A percentile compares a stretch with the other conserved stretches of the same genome.
Evolutionary conservation across 345 rosid genomes (phyloP).

Genomic region (Eucalyptus rudis): DNA sequence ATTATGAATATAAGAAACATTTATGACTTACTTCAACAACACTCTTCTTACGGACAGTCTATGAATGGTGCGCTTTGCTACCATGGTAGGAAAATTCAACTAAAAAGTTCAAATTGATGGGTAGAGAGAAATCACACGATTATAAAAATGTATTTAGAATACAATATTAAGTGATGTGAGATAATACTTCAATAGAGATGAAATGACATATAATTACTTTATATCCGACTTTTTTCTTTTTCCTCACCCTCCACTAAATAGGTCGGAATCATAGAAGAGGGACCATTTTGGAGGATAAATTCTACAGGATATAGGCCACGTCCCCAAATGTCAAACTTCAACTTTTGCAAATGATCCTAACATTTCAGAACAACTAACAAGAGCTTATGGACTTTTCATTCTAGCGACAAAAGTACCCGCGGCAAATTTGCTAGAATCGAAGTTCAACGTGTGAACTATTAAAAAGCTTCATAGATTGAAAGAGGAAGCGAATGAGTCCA

Average conservation of each 20-base stretch:
- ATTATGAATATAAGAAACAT: too few species aligned
- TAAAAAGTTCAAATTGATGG: too few species aligned
- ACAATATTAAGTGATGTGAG: too few species aligned
- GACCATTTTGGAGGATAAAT: neutral
- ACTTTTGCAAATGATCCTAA: neutral
- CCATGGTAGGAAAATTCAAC: too few species aligned
- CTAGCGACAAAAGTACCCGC: neutral
- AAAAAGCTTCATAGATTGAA: neutral
- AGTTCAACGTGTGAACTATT: neutral
- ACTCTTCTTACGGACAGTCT: accelerated
- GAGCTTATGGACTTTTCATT: neutral
- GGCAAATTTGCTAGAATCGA: neutral
- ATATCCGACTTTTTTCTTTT: neutral
- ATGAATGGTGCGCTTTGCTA: too few species aligned
- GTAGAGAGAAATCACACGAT: too few species aligned
- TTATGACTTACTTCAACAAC: too few species aligned
- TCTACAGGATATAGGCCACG: neutral
- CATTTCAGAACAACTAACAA: neutral
- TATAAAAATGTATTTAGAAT: too few species aligned
- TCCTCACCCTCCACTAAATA: neutral
- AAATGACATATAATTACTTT: neutral
- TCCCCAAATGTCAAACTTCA: neutral
- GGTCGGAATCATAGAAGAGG: neutral
- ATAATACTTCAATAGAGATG: accelerated
- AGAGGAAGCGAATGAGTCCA: neutral